Conservation (phyloP, 805 yeast genomes). For the Candida pini region DNA sequence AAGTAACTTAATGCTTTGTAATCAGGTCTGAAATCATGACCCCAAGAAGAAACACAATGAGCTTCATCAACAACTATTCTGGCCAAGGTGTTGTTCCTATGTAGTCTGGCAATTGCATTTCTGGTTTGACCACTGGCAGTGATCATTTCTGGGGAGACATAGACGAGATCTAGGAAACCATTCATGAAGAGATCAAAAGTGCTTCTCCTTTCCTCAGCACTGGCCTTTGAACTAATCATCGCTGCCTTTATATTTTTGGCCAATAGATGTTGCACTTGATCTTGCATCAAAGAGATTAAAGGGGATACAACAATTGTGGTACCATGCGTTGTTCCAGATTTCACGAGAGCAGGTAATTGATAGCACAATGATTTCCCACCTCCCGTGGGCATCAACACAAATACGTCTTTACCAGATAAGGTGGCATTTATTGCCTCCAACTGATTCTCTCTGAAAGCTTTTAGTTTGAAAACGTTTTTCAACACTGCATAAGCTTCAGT, state of each 20-base stretch:
- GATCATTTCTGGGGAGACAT: constrained; percentile 93
- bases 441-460: constrained; percentile 75
- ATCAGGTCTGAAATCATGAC: constrained; percentile 97
- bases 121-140: constrained; percentile 67
- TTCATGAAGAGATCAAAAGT: constrained; percentile 56
- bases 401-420: constrained; percentile 73
- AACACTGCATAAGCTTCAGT: constrained; percentile 58
- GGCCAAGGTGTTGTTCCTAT: constrained; percentile 56
- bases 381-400: constrained; percentile 97
- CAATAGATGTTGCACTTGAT: constrained; percentile 80
- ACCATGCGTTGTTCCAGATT: constrained; percentile 69
- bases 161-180: constrained; percentile 71
- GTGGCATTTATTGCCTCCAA: constrained; percentile 80
- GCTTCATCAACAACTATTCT: constrained; percentile 95
- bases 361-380: constrained; percentile 97
- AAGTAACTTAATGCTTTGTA: constrained; percentile 76
- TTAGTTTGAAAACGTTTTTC: constrained; percentile 53
- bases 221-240: constrained; percentile 77
- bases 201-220: constrained; percentile 54
- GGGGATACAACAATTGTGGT: constrained; percentile 93
- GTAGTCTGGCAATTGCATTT: constrained; percentile 51
- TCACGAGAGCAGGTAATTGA: constrained; percentile 86
- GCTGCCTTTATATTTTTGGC: constrained; percentile 71
- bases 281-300: constrained; percentile 93
- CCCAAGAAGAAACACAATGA: constrained; percentile 98